phyloP scores from a whole-genome alignment of 441 rosid species.

The Populus hybrid region DNA sequence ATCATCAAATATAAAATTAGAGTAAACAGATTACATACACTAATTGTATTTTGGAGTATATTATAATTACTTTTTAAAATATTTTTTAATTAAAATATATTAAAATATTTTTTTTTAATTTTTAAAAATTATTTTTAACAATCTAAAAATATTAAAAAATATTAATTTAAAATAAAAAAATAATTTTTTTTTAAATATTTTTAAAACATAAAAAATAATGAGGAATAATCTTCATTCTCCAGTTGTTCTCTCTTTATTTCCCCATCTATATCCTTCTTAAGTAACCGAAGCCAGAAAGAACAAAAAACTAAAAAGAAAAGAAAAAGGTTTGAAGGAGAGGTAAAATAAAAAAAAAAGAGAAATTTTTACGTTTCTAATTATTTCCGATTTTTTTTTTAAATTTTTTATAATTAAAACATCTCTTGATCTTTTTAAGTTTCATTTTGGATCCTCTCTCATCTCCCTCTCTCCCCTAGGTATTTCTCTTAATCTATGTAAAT shows the following conservation, averaged over 20 bases:
- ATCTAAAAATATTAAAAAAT: no score
- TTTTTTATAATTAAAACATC: not conserved
- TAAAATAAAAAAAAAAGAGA: not conserved
- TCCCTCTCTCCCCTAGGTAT: slow-evolving; percentile 23
- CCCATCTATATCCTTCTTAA: not conserved
- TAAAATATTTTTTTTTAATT: no score
- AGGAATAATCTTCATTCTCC: not conserved
- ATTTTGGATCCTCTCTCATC: not conserved
- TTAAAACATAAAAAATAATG: no score
- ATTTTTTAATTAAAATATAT: no score
- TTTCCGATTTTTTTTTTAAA: not conserved
- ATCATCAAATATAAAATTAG: no score
- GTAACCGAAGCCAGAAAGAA: not conserved
- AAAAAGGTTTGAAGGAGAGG: not conserved
- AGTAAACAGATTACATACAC: not conserved
- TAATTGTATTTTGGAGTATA: no score
- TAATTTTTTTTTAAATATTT: no score
- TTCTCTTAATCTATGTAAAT: not conserved
- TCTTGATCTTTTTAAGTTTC: not conserved
- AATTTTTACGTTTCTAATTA: not conserved
- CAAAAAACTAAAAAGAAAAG: not conserved
- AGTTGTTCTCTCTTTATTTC: not conserved
- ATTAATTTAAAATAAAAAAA: no score
- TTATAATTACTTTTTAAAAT: no score
- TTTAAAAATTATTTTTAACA: no score